phyloP scores from a whole-genome alignment of 2,329 filamentous ascomycete genomes.

The Scedosporium dehoogii region DNA sequence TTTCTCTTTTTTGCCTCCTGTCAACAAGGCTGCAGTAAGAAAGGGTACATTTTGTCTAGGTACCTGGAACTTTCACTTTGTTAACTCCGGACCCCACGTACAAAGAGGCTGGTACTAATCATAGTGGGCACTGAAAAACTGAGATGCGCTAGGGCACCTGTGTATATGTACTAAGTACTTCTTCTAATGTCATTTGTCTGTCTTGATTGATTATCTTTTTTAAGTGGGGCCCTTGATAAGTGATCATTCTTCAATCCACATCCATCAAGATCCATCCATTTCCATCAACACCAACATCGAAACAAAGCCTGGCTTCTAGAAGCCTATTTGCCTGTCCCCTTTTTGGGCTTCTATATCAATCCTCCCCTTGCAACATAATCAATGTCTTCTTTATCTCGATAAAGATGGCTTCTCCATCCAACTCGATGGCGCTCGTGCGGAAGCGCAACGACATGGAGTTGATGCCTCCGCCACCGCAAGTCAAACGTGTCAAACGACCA shows the following conservation, averaged over 20 bases:
- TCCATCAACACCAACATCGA: background rate
- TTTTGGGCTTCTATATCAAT: background rate
- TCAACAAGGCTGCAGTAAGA: too few species aligned
- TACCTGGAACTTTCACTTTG: too few species aligned
- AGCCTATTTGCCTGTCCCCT: background rate
- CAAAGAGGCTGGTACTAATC: background rate
- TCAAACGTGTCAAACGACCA: slow-evolving; percentile 87
- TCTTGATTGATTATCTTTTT: background rate
- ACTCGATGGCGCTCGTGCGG: slow-evolving; percentile 51
- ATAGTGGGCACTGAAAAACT: too few species aligned
- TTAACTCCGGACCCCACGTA: too few species aligned
- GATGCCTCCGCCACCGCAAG: slow-evolving; percentile 78
- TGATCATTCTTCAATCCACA: background rate
- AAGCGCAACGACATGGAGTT: slow-evolving; percentile 60
- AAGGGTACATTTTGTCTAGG: too few species aligned
- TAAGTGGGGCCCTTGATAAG: background rate
- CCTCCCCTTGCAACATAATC: background rate
- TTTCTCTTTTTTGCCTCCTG: background rate
- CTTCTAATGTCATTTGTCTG: background rate
- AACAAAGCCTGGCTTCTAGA: too few species aligned
- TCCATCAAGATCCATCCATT: background rate
- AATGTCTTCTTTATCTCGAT: background rate
- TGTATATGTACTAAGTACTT: too few species aligned
- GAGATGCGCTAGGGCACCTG: too few species aligned
- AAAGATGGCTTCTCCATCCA: background rate